Base-by-base conservation (phyloP, 106 monocot genomes). In the Gastrodia elata region DNA sequence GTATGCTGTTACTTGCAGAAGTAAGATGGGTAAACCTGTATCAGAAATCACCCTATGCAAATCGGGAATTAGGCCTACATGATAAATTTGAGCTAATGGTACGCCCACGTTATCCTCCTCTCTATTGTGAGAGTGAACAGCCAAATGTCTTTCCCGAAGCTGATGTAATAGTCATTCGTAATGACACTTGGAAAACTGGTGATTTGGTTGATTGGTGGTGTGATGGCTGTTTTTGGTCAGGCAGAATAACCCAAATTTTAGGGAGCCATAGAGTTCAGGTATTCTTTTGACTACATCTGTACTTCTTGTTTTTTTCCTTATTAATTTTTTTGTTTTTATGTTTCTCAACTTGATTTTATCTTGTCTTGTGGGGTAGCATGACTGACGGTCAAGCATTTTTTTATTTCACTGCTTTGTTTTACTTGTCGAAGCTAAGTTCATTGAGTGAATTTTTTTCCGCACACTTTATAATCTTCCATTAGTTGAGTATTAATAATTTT, bases 131-230 rank as follows among this genome's bases (percentile, higher is more conserved):
- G 61, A 80, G 80, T 49, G 77, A 86, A 58, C 32, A 61, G 27
- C 81, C 76, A 30, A 74, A 77, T 59, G 38, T 24, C 11, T 34
- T 59, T 75, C 79, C 74, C 26, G 59, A 55, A 77, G 61, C 61
- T 68, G 79, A 84, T 71, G 74, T 84, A 27, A 70, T 82, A 64
- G 83, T 69, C 59, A 39, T 86, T 74, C 64, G 74, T 27, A 38
- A 79, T 68, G 86, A 84, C 70, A 30, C 79, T 8, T 84, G 86
- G 89, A 74, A 79, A 80, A 61, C 86, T 39, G 89, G 86, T n/a
- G 86, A 89, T 82, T 72, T 84, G 77, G 82, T 89, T 84, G 89
- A 89, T 71, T 86, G 83, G 79, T 82, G 81, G 81, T 81, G 1
- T 65, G 81, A 84, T 27, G 55, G 46, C 71, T 86, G 83, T 77